phyloP scores from a whole-genome alignment of 371 early-diverging fungal genomes.

The Hamiltosporidium tvaerminnensis region DNA sequence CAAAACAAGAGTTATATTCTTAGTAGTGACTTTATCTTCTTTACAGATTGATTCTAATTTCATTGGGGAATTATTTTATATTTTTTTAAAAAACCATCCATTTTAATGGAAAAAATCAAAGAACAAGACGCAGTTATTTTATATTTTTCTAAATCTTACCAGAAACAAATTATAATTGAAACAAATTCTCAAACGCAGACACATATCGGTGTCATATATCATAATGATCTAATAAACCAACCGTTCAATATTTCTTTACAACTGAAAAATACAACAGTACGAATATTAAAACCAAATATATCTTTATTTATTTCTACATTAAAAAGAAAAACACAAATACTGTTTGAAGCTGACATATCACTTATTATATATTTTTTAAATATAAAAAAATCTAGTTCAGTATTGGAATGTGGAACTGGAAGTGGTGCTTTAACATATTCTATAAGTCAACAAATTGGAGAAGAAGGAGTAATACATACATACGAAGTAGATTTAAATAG shows the following conservation, averaged over 20 bases:
- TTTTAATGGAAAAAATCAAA: neutral
- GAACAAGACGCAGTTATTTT: conserved; percentile 2
- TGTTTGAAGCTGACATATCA: conserved; percentile 27
- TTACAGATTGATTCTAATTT: too few relatives aligned
- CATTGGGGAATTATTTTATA: too few relatives aligned
- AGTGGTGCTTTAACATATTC: conserved; percentile 27
- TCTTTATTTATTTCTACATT: neutral
- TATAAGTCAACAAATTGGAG: conserved; percentile 11
- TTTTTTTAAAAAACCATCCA: too few relatives aligned
- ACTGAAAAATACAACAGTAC: neutral
- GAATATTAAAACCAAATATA: neutral
- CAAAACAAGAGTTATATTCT: too few relatives aligned
- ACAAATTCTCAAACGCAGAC: neutral
- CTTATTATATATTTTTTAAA: conserved; percentile 21
- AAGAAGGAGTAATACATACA: conserved; percentile 17
- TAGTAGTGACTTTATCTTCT: too few relatives aligned
- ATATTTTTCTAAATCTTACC: neutral
- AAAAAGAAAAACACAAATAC: conserved; percentile 27
- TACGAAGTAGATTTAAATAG: conserved; percentile 25
- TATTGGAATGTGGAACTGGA: conserved; percentile 37
- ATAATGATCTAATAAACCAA: conserved; percentile 1
- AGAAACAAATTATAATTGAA: neutral
- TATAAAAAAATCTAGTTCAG: neutral
- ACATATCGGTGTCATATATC: neutral
- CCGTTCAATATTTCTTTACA: neutral